Percentiles rank a stretch among this genome's conserved stretches.
These are phyloP conservation scores for Sphagnum tenellum DNA, from an alignment of 225 moss, liverwort and hornwort species.

Conservation along the genomic window DNA sequence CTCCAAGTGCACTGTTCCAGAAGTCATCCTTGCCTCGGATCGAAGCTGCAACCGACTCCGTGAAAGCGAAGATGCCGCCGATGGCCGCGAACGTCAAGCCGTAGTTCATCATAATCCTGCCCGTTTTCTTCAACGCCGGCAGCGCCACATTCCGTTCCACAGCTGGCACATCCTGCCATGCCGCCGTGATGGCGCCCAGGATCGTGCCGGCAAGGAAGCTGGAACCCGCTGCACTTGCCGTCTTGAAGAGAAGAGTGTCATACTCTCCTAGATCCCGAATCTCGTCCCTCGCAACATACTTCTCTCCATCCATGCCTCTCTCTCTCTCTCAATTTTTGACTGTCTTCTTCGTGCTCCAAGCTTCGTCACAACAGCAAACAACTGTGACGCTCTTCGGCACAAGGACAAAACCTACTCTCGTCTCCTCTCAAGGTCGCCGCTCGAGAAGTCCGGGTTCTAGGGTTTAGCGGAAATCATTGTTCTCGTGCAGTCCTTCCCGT, in stretches of 20 bases:
- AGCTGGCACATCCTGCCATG: constrained; percentile 86
- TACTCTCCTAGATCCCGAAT: constrained; percentile 65
- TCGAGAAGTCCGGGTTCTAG: too few species aligned
- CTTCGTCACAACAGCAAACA: too few species aligned
- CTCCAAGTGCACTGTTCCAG: constrained; percentile 65
- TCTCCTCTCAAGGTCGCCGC: too few species aligned
- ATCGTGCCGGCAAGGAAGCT: constrained; percentile 61
- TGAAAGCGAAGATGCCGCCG: constrained; percentile 73
- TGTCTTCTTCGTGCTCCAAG: too few species aligned
- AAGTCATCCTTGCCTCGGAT: constrained; percentile 77
- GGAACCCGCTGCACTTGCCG: constrained; percentile 59
- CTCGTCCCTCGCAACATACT: constrained; percentile 28
- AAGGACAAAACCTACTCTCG: too few species aligned
- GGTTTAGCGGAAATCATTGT: too few species aligned
- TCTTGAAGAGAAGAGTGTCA: constrained; percentile 69
- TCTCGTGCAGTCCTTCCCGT: too few species aligned
- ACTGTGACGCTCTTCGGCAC: too few species aligned
- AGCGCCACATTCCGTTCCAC: constrained; percentile 71
- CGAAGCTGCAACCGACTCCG: constrained; percentile 54
- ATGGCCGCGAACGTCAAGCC: constrained; percentile 74
- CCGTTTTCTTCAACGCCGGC: constrained; percentile 68
- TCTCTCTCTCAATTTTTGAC: too few species aligned
- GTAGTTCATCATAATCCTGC: constrained; percentile 62
- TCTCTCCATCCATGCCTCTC: constrained; percentile 11
- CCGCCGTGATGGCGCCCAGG: constrained; percentile 65